These are phyloP conservation scores for Phellinidium pouzarii DNA, from an alignment of 1,284 basidiomycete genomes.

Conservation along the genomic window DNA sequence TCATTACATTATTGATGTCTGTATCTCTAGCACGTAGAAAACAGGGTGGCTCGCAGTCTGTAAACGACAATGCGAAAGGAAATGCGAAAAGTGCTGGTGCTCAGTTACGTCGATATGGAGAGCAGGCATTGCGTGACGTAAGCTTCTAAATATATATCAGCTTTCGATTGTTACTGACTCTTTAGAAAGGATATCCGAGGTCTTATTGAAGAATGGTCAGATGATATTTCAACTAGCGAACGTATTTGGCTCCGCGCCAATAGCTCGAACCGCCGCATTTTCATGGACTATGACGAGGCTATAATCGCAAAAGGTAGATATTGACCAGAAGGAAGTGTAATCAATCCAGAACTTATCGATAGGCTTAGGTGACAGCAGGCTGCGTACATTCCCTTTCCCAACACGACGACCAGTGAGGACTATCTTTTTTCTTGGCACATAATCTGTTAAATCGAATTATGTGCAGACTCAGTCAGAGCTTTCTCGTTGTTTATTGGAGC, in stretches of 20 bases:
- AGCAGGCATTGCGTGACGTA: constrained; percentile 86
- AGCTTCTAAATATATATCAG: constrained; percentile 23
- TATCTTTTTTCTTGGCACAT: background rate
- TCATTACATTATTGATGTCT: constrained; percentile 6
- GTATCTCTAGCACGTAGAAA: constrained; percentile 82
- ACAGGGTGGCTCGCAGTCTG: constrained; percentile 91
- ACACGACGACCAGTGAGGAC: constrained; percentile 80
- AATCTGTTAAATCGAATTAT: background rate
- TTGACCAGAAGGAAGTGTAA: background rate
- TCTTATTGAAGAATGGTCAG: constrained; percentile 76
- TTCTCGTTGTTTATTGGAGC: constrained; percentile 79
- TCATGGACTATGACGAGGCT: constrained; percentile 79
- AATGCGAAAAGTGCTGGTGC: constrained; percentile 95
- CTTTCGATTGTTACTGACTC: constrained; percentile 7
- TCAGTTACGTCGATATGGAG: constrained; percentile 89
- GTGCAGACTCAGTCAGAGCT: constrained; percentile 86
- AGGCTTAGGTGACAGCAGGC: constrained; percentile 55
- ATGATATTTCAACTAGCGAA: constrained; percentile 77
- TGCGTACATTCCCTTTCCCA: constrained; percentile 89
- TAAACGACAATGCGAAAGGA: constrained; percentile 91
- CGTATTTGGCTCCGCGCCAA: constrained; percentile 86
- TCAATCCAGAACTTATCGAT: background rate
- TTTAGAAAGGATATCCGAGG: constrained; percentile 74
- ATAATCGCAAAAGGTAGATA: constrained; percentile 43
- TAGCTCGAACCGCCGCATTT: constrained; percentile 78